Conservation (phyloP, 2,329 filamentous ascomycete genomes). For the Trichoderma asperellum region DNA sequence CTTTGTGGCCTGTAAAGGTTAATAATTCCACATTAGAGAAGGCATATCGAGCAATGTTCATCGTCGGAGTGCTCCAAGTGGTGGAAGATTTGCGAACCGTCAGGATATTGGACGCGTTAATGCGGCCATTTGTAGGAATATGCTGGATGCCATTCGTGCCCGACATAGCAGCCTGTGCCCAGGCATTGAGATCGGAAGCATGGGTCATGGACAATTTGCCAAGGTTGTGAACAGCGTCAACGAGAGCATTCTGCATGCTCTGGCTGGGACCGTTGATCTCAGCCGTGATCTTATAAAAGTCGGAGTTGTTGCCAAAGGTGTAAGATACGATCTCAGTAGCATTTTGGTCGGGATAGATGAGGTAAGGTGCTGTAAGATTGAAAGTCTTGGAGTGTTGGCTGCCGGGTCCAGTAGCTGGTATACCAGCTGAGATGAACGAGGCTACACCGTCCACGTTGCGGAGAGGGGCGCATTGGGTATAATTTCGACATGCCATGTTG, state of each 20-base stretch:
- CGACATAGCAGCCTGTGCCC: slow-evolving; percentile 9
- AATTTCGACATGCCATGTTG: slow-evolving; percentile 23
- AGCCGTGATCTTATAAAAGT: slow-evolving; percentile 23
- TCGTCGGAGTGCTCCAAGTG: slow-evolving; percentile 20
- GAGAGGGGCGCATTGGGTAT: slow-evolving; percentile 13
- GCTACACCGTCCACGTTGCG: slow-evolving; percentile 11
- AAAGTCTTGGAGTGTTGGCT: slow-evolving; percentile 22
- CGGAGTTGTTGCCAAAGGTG: slow-evolving; percentile 17
- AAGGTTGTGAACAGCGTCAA: slow-evolving; percentile 10
- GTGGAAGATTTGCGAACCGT: not conserved
- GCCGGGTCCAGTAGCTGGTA: slow-evolving; percentile 13
- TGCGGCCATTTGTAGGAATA: slow-evolving; percentile 7
- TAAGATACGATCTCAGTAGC: slow-evolving; percentile 4
- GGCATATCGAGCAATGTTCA: slow-evolving; percentile 21
- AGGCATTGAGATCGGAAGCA: slow-evolving; percentile 5
- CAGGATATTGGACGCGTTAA: slow-evolving; percentile 5
- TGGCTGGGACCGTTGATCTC: slow-evolving; percentile 15
- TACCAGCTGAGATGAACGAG: slow-evolving; percentile 9
- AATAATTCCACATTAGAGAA: not conserved
- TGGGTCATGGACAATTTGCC: slow-evolving; percentile 22
- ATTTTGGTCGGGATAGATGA: slow-evolving; percentile 9
- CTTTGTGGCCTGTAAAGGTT: not conserved
- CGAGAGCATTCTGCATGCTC: slow-evolving; percentile 13
- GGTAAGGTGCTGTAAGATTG: slow-evolving; percentile 4
- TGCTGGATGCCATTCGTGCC: slow-evolving; percentile 7